phyloP scores from a whole-genome alignment of 306 rosid genomes.

The Ormosia emarginata region DNA sequence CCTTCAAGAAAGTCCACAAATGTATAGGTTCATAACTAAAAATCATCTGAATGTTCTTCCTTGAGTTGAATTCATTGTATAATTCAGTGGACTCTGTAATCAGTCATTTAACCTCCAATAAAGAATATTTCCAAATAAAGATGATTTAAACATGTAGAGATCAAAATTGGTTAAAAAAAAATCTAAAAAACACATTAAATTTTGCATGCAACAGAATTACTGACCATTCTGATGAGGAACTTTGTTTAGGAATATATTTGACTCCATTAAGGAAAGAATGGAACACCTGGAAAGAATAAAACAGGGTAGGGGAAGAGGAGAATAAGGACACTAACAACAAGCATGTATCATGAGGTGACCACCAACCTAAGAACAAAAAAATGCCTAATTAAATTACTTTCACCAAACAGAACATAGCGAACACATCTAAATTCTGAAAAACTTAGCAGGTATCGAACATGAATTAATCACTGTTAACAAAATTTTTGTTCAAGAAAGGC shows the following conservation, averaged over 20 bases:
- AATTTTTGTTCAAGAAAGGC: not conserved
- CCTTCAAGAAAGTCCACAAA: too few relatives aligned
- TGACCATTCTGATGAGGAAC: not conserved
- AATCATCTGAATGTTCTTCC: too few relatives aligned
- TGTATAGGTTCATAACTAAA: too few relatives aligned
- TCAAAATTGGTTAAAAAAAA: not conserved
- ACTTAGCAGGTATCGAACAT: too few relatives aligned
- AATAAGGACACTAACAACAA: too few relatives aligned
- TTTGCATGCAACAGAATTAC: not conserved
- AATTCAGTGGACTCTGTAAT: not conserved
- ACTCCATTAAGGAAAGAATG: not conserved
- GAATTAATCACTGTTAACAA: not conserved
- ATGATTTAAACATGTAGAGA: not conserved
- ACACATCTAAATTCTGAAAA: not conserved
- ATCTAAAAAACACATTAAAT: too few relatives aligned
- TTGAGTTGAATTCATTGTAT: not conserved
- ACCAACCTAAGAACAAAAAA: too few relatives aligned
- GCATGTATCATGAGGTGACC: too few relatives aligned
- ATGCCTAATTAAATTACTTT: not conserved
- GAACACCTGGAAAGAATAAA: not conserved
- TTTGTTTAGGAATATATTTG: not conserved
- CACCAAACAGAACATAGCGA: not conserved
- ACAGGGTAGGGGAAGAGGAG: too few relatives aligned
- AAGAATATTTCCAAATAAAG: not conserved
- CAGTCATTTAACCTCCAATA: not conserved